Percentiles rank a stretch among this genome's conserved stretches.
Conservation (phyloP, 2,329 filamentous ascomycete genomes). For the Pseudogymnoascus sp. region DNA sequence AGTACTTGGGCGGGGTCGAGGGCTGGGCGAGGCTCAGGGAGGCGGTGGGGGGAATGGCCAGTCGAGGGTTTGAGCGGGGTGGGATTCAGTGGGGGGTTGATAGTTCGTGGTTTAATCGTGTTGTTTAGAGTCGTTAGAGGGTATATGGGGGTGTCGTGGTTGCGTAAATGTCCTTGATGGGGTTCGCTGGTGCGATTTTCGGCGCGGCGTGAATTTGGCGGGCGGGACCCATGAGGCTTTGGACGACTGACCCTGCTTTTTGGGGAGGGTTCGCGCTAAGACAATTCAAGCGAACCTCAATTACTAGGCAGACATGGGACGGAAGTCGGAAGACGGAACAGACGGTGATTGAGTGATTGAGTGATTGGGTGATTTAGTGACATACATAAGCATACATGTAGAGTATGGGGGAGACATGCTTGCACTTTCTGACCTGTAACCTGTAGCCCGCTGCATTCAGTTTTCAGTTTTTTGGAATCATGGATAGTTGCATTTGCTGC, state of each 20-base stretch:
- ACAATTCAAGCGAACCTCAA: neutral
- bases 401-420: neutral
- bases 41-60: neutral
- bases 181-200: slow-evolving; percentile 1
- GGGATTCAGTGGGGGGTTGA: neutral
- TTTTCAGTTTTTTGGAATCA: neutral
- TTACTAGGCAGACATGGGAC: neutral
- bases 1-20: slow-evolving; percentile 2
- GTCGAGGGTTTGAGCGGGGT: neutral
- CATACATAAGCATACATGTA: neutral
- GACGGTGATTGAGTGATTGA: neutral
- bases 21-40: neutral
- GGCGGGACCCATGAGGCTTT: slow-evolving; percentile 6
- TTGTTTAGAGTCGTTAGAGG: neutral
- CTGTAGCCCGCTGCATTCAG: neutral
- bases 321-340: neutral
- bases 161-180: neutral
- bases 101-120: neutral
- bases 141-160: neutral
- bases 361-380: neutral
- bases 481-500: slow-evolving; percentile 9
- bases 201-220: slow-evolving; percentile 7
- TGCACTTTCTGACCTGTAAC: neutral
- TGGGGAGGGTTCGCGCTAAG: neutral
- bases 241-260: slow-evolving; percentile 3